A percentile compares a stretch with the other conserved stretches of the same genome.
Conservation (phyloP, 768 basidiomycete genomes). For the Russula sp. region DNA sequence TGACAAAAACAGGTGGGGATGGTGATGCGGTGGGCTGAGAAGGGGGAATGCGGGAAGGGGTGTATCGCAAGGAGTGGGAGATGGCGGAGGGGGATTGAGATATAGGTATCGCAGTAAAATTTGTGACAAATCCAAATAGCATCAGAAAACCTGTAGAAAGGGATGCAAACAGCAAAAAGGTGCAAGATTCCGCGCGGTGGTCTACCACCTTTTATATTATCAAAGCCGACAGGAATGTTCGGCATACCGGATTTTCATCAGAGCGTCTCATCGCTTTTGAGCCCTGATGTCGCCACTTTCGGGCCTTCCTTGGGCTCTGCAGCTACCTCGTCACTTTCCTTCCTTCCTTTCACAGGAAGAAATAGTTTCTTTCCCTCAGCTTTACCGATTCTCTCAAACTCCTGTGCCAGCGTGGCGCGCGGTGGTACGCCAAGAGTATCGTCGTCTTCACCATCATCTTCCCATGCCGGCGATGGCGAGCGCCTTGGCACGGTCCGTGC, state of each 20-base stretch:
- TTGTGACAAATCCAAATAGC: constrained; percentile 10
- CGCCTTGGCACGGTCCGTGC: background rate
- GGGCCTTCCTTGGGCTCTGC: background rate
- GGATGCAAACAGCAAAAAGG: background rate
- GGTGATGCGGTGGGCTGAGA: background rate
- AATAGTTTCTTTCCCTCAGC: background rate
- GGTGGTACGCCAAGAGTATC: background rate
- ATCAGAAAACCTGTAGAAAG: constrained; percentile 2
- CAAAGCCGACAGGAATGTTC: background rate
- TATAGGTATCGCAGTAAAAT: constrained; percentile 11
- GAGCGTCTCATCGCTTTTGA: background rate
- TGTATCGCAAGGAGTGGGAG: constrained; percentile 9
- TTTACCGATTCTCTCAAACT: constrained; percentile 16
- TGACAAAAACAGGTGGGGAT: background rate
- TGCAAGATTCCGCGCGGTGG: background rate
- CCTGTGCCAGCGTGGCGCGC: constrained; percentile 13
- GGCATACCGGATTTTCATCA: background rate
- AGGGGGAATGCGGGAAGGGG: background rate
- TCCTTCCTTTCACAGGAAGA: constrained; percentile 2
- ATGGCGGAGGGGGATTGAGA: background rate
- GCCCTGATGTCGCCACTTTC: background rate
- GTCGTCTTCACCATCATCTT: constrained; percentile 9
- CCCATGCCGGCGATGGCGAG: constrained; percentile 11
- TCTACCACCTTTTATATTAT: background rate
- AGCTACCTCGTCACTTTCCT: background rate